Conservation (phyloP, 768 basidiomycete genomes). For the Hygrophorus russula region DNA sequence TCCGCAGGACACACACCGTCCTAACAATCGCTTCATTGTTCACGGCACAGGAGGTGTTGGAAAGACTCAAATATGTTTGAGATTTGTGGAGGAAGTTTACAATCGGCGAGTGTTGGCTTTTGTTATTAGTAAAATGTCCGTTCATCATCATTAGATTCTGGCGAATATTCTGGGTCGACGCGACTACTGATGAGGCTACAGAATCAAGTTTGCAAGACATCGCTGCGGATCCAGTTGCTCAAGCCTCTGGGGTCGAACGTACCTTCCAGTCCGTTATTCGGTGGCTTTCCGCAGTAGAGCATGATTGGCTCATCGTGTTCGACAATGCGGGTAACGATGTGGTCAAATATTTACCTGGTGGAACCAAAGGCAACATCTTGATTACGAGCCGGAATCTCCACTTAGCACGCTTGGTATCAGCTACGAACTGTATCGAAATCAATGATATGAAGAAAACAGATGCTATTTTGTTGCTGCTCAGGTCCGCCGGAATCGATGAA, state of each 20-base stretch:
- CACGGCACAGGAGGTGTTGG: background rate
- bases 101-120: background rate
- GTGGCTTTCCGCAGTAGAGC: constrained; percentile 9
- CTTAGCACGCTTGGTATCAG: constrained; percentile 5
- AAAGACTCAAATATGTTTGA: background rate
- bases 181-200: constrained; percentile 10
- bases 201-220: constrained; percentile 6
- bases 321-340: constrained; percentile 12
- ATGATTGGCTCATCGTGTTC: constrained; percentile 13
- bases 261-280: constrained; percentile 3
- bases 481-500: constrained; percentile 4
- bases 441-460: constrained; percentile 10
- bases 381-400: constrained; percentile 10
- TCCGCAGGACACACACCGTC: too few relatives aligned
- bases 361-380: constrained; percentile 12
- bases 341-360: constrained; percentile 9
- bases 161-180: constrained; percentile 16
- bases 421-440: constrained; percentile 4
- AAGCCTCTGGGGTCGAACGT: background rate
- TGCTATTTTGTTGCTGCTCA: constrained; percentile 11
- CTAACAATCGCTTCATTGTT: background rate
- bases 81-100: background rate
- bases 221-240: background rate
- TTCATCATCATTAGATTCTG: constrained; percentile 7
- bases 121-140: too few relatives aligned